Conservation (phyloP, 768 basidiomycete genomes). For the Lactifluus volemus region DNA sequence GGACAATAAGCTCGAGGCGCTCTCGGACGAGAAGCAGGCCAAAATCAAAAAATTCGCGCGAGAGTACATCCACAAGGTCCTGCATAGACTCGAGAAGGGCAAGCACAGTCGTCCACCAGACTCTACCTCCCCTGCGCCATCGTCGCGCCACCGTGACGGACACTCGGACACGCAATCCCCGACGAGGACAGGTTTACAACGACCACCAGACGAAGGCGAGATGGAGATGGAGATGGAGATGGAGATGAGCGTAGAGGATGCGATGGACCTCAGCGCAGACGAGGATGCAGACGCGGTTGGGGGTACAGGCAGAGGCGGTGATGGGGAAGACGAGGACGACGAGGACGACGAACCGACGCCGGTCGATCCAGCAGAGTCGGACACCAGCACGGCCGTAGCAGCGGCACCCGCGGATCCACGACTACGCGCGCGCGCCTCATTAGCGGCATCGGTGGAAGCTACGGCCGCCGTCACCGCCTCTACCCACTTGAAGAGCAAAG, state of each 20-base stretch:
- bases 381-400: conserved; percentile 16
- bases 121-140: neutral
- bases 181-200: neutral
- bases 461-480: neutral
- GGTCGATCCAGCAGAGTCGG: conserved; percentile 18
- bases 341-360: conserved; percentile 15
- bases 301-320: neutral
- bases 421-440: conserved; percentile 1
- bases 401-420: conserved; percentile 9
- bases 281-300: conserved; percentile 12
- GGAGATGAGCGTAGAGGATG: conserved; percentile 24
- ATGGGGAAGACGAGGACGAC: neutral
- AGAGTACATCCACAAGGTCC: conserved; percentile 79
- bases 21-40: conserved; percentile 76
- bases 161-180: neutral
- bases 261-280: conserved; percentile 23
- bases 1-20: conserved; percentile 55
- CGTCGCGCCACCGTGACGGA: neutral
- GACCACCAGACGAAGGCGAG: neutral
- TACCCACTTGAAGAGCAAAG: conserved; percentile 16
- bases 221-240: conserved; percentile 18
- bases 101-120: conserved; percentile 21
- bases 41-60: conserved; percentile 94
- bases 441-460: neutral
- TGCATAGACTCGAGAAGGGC: conserved; percentile 55